These are phyloP conservation scores for Calonectria multiphialidica DNA, from an alignment of 2,329 filamentous ascomycete genomes.

Conservation along the genomic window DNA sequence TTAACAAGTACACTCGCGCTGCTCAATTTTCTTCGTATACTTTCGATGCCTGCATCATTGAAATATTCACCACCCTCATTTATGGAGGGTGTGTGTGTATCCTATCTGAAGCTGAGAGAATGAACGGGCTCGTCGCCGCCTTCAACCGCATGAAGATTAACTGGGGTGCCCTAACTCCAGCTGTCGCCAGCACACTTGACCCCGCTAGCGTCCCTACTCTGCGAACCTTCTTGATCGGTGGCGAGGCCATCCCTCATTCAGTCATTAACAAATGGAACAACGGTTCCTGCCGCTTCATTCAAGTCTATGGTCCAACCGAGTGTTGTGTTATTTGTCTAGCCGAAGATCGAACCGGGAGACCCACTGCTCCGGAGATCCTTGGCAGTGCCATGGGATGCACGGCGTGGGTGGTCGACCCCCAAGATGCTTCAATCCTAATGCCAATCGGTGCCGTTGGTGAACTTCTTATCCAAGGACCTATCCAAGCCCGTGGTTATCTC, in stretches of 20 bases:
- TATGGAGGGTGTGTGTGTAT: constrained; percentile 41
- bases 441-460: constrained; percentile 15
- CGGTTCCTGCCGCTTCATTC: neutral
- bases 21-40: constrained; percentile 36
- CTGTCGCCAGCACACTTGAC: neutral
- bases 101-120: constrained; percentile 30
- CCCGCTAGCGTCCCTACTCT: neutral
- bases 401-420: constrained; percentile 1
- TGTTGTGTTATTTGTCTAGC: neutral
- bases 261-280: constrained; percentile 3
- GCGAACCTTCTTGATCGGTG: neutral
- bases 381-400: neutral
- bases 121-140: constrained; percentile 26
- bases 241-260: neutral
- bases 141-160: constrained; percentile 33
- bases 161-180: constrained; percentile 18
- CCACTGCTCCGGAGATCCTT: neutral
- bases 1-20: constrained; percentile 3
- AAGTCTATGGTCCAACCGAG: constrained; percentile 2
- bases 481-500: constrained; percentile 12
- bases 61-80: constrained; percentile 33
- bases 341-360: neutral
- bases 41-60: constrained; percentile 38
- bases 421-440: neutral
- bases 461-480: constrained; percentile 9